These are phyloP conservation scores for Cyberlindnera americana DNA, from an alignment of 805 yeast genomes.

Conservation along the genomic window DNA sequence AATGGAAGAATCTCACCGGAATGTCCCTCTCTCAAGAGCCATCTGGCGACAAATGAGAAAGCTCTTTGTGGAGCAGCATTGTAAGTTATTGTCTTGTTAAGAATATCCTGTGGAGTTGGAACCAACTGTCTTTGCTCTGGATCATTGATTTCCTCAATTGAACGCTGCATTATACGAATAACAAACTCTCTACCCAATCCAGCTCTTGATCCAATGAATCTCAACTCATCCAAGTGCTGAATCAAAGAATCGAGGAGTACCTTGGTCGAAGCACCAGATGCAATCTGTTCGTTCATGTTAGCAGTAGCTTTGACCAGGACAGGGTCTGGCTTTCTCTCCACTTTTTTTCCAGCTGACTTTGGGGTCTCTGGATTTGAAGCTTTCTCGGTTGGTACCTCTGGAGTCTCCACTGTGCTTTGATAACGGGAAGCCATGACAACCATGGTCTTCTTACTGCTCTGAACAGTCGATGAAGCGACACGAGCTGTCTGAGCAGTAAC, in stretches of 20 bases:
- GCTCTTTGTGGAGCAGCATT: conserved; percentile 16
- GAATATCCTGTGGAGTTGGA: conserved; percentile 21
- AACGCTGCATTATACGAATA: conserved; percentile 11
- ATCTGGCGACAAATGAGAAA: conserved; percentile 14
- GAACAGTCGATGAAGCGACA: neutral
- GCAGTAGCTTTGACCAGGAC: conserved; percentile 1
- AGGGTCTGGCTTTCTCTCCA: conserved; percentile 1
- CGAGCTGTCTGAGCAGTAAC: conserved; percentile 2
- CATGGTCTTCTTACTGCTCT: neutral
- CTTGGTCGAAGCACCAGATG: conserved; percentile 5
- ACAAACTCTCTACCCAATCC: conserved; percentile 1
- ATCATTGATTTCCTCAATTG: conserved; percentile 17
- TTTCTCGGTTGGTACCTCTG: neutral
- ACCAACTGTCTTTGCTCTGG: conserved; percentile 16
- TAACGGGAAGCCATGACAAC: neutral
- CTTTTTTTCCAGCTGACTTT: neutral
- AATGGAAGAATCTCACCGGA: conserved; percentile 16
- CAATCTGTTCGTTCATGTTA: conserved; percentile 1
- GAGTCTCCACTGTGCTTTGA: neutral
- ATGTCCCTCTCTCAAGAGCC: conserved; percentile 16
- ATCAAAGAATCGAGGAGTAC: conserved; percentile 5
- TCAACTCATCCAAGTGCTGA: conserved; percentile 5
- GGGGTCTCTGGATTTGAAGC: neutral
- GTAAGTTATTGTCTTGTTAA: conserved; percentile 16
- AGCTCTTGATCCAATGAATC: neutral